Base-by-base conservation (phyloP, 2,329 filamentous ascomycete genomes). In the Calonectria pseudoturangicola region DNA sequence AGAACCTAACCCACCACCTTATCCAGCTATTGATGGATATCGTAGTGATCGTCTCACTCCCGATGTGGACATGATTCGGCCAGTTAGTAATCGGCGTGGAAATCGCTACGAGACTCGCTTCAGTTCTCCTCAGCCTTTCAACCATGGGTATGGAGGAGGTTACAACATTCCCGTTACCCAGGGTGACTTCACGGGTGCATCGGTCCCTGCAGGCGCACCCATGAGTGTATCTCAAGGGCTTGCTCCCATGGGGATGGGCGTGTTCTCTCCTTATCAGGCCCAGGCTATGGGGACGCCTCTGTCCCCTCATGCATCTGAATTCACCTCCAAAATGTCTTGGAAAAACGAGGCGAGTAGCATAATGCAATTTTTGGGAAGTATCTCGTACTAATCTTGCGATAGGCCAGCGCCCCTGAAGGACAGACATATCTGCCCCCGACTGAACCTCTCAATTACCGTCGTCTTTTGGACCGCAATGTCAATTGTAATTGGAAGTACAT, bases 401-500 rank as follows among this genome's bases (percentile, higher is more conserved):
- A 91, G 89, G 82, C 87, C 70, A 80, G 86, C 72, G 81, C 86
- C 25, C 82, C 88, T 0, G 91, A 93, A 73, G 89, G 89, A 30
- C 92, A 93, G 80, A 97, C 94, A 1, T 98, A 97, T 82, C 87
- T 98, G 33, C 93, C 94, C 13, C 93, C 95, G 4, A 94, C 94
- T 8, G 97, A 99, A 84, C 97, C 96, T 13, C 90, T 98, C 80
- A 98, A 99, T 85, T 99, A 98, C 81, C 95, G 97, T 73, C 95
- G 96, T 69, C 90, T 99, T 47, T 91, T 98, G 58, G 97, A 99
- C 82, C 95, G 96, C 81, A 98, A 96, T 82, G 95, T 98, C 84
- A 98, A 94, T 81, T 98, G 96, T 86, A 97, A 99, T 87, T 99
- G 96, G 97, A 98, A 97, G 86, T 98, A 98, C 83, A 98, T 99